Conservation (phyloP, 768 basidiomycete genomes). For the Glaciozyma martinii region DNA sequence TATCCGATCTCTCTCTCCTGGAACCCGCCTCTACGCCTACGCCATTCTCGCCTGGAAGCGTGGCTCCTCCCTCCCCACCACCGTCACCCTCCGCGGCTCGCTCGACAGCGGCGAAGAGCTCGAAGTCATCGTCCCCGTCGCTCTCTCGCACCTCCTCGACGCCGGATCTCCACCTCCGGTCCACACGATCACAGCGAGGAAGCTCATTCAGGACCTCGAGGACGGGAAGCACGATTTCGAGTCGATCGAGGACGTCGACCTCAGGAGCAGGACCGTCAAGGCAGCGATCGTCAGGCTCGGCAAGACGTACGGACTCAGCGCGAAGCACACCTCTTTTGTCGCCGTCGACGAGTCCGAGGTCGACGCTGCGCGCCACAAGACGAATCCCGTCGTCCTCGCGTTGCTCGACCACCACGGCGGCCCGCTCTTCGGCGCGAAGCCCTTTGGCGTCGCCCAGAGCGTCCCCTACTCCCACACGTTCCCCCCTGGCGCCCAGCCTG, state of each 20-base stretch:
- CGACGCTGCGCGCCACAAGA: neutral
- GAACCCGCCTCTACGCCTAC: neutral
- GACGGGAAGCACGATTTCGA: slow-evolving; percentile 30
- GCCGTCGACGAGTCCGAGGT: slow-evolving; percentile 43
- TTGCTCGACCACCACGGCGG: neutral
- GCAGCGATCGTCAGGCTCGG: slow-evolving; percentile 50
- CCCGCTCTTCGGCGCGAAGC: too few relatives aligned
- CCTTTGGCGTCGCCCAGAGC: too few relatives aligned
- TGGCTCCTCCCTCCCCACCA: neutral
- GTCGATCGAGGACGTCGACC: slow-evolving; percentile 39
- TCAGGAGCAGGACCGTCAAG: slow-evolving; percentile 41
- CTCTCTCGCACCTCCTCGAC: neutral
- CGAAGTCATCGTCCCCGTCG: neutral
- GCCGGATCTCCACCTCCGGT: slow-evolving; percentile 41
- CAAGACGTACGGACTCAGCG: slow-evolving; percentile 49
- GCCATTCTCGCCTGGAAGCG: neutral
- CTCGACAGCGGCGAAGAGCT: neutral
- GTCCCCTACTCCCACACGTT: too few relatives aligned
- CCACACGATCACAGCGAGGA: slow-evolving; percentile 52
- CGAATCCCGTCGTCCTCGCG: neutral
- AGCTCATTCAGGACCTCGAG: slow-evolving; percentile 50
- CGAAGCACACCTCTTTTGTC: slow-evolving; percentile 52
- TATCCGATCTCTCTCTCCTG: neutral
- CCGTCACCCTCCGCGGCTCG: neutral
- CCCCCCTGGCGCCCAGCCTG: too few relatives aligned